Evolutionary conservation across 2,329 filamentous ascomycete genomes (phyloP).

Genomic region (Diplodia mutila): DNA sequence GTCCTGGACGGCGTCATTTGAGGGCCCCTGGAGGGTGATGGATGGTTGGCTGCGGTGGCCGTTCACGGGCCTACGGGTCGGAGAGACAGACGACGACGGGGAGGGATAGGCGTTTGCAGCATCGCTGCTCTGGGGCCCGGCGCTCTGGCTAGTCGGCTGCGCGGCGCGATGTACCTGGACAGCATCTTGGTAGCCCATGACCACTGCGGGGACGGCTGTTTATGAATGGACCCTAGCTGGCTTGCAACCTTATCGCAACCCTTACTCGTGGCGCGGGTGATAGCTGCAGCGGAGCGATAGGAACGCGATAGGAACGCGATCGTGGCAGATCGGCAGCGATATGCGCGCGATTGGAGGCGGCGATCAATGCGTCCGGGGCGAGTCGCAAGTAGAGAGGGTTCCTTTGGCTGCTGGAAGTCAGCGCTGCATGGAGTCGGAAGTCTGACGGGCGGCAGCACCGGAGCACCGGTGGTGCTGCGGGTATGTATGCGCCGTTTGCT

Average conservation of each 20-base stretch:
- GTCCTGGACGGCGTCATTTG: conserved; percentile 37
- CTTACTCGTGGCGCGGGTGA: conserved; percentile 19
- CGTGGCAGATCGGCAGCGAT: conserved; percentile 21
- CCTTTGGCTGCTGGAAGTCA: conserved; percentile 1
- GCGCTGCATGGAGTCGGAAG: conserved; percentile 11
- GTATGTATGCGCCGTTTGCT: conserved; percentile 7
- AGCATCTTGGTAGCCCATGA: conserved; percentile 36
- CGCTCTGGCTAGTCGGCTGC: not conserved
- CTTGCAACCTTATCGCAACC: conserved; percentile 24
- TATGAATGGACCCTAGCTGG: conserved; percentile 20
- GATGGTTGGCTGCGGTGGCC: conserved; percentile 28
- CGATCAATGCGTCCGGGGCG: conserved; percentile 20
- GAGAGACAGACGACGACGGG: conserved; percentile 28
- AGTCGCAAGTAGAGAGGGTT: conserved; percentile 16
- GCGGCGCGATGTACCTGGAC: conserved; percentile 31
- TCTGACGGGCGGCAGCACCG: conserved; percentile 11
- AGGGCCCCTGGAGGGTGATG: conserved; percentile 31
- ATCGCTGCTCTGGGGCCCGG: conserved; percentile 27
- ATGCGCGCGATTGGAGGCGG: conserved; percentile 12
- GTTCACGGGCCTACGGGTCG: conserved; percentile 17
- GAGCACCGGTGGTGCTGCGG: conserved; percentile 4
- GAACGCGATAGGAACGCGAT: not conserved
- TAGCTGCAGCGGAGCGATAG: conserved; percentile 13
- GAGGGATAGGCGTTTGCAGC: conserved; percentile 35
- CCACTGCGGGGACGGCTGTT: conserved; percentile 21